Percentiles rank a stretch among this genome's conserved stretches.
Conservation (phyloP, 176 grass and related monocot species). For the Carex pumila region DNA sequence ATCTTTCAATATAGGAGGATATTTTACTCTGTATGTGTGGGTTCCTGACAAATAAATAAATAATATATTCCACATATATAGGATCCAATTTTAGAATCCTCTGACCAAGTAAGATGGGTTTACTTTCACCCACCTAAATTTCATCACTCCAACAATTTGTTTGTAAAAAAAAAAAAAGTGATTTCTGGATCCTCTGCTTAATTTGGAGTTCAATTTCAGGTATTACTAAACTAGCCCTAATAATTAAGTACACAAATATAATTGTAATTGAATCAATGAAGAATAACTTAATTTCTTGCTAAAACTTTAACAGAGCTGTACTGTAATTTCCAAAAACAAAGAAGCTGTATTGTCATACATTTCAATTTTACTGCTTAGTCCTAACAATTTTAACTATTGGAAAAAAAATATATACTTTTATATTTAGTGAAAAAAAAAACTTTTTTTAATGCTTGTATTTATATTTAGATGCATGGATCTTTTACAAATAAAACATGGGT, state of each 20-base stretch:
- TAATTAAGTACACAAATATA: neutral
- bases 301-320: neutral
- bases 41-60: neutral
- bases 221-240: neutral
- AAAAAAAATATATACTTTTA: neutral
- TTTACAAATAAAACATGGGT: neutral
- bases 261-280: neutral
- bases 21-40: neutral
- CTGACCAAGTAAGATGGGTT: neutral
- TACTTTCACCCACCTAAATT: too few species aligned
- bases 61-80: neutral
- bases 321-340: neutral
- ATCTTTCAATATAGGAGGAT: neutral
- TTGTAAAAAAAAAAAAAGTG: too few species aligned
- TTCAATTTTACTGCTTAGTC: too few species aligned
- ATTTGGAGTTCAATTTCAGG: too few species aligned
- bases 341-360: too few species aligned
- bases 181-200: too few species aligned
- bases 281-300: neutral
- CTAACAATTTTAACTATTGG: too few species aligned
- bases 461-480: neutral
- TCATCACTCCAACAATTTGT: too few species aligned
- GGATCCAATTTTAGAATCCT: neutral
- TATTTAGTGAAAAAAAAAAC: neutral
- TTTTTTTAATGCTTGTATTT: neutral